phyloP scores from a whole-genome alignment of 1,284 basidiomycete genomes.

The Moniliophthora roreri region DNA sequence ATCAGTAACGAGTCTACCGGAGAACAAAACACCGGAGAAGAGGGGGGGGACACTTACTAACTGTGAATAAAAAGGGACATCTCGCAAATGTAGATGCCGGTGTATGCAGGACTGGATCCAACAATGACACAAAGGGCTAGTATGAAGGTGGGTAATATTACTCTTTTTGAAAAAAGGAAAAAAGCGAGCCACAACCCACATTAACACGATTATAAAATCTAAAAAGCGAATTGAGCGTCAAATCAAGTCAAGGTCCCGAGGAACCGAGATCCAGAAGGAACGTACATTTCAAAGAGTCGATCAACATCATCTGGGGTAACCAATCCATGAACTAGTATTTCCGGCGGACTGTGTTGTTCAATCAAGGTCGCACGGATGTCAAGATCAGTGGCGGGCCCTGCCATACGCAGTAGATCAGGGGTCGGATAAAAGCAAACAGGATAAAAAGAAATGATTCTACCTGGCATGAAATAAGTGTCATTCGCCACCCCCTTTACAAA shows the following conservation, averaged over 20 bases:
- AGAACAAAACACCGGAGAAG: neutral
- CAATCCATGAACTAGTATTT: slow-evolving; percentile 79
- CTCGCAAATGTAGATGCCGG: slow-evolving; percentile 71
- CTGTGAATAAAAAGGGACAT: slow-evolving; percentile 82
- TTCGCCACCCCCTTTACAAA: slow-evolving; percentile 69
- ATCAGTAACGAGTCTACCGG: slow-evolving; percentile 11
- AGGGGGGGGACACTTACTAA: slow-evolving; percentile 51
- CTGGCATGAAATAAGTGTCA: slow-evolving; percentile 79
- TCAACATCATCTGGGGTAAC: slow-evolving; percentile 82
- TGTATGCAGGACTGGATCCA: slow-evolving; percentile 75
- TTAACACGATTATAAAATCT: slow-evolving; percentile 74
- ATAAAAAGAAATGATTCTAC: slow-evolving; percentile 31
- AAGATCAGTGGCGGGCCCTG: slow-evolving; percentile 71
- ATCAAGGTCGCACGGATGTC: slow-evolving; percentile 70
- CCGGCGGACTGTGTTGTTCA: slow-evolving; percentile 78
- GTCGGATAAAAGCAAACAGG: neutral
- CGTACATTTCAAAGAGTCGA: slow-evolving; percentile 81
- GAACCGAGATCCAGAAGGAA: slow-evolving; percentile 26
- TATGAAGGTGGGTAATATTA: slow-evolving; percentile 12
- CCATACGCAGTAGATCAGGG: neutral
- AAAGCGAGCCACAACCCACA: slow-evolving; percentile 37
- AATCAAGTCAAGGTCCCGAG: slow-evolving; percentile 19
- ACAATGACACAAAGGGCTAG: slow-evolving; percentile 71
- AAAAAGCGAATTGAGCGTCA: slow-evolving; percentile 17
- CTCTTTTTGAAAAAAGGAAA: neutral